Base-by-base conservation (phyloP, 169 alveolate species). In the Neospora caninum region DNA sequence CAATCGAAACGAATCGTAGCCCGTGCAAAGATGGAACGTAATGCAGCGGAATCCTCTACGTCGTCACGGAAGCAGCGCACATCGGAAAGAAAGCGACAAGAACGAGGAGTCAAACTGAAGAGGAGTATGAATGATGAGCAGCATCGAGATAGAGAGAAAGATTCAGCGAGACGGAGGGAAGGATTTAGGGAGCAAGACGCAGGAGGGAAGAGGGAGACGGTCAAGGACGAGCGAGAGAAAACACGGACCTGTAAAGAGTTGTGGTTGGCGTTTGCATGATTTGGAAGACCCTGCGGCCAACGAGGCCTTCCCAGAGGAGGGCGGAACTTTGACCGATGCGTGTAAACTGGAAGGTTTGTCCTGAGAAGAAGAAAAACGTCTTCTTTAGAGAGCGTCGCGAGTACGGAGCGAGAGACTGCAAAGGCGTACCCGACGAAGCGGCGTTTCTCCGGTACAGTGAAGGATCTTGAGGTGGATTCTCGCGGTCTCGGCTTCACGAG, bases 221-320 rank as follows among this genome's bases (percentile, higher is more conserved):
- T 49, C 58, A 49, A 49, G 58, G 13, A 49, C 4, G 58, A 49
- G 22, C 58, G 22, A 49, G 58, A 13, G 58, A 13, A 4, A 49
- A 27, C 4, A 64, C 92, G 42, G 10, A 88, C 93, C 93, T 18
- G 41, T 45, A 88, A 0, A 88, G 34, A 36, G 93, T 88, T 9
- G 67, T 22, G 49, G 42, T 31, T 0, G 82, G 93, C 49, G 93
- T 64, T 34, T 88, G 80, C 7, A 18, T 31, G 18, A 88, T 54
- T 41, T 88, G 93, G 34, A 64, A 88, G 42, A 88, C 93, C 4
- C 93, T 20, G 18, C 86, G 84, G 67, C 93, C 93, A 39, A 88
- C 84, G 67, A 88, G 93, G 54, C 93, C 93, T 38, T 88, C 93
- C 93, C 93, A 88, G 25, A 88, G 69, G 2, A 10, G 49, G n/a